Evolutionary conservation across 1,284 basidiomycete species (phyloP).

Genomic region (Ganoderma lingzhi): DNA sequence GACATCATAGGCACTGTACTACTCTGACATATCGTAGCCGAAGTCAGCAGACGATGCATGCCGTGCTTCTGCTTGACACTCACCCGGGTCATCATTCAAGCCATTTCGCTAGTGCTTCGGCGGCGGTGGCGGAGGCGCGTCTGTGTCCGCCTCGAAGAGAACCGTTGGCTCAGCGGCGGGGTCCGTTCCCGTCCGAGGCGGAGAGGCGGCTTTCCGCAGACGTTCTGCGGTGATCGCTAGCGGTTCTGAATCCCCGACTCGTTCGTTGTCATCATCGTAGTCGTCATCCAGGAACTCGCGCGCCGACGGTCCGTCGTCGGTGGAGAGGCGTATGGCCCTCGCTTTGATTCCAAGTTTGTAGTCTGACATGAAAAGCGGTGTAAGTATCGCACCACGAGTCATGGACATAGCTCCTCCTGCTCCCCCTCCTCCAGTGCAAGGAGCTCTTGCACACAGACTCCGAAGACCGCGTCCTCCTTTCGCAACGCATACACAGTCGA

Average conservation of each 20-base stretch:
- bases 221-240: constrained; percentile 34
- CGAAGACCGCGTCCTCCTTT: background rate
- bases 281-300: constrained; percentile 71
- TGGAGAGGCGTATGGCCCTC: constrained; percentile 76
- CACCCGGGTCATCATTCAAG: constrained; percentile 4
- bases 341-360: constrained; percentile 61
- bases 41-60: constrained; percentile 20
- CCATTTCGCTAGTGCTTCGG: constrained; percentile 17
- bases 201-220: constrained; percentile 19
- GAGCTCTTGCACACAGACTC: background rate
- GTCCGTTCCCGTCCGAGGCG: constrained; percentile 12
- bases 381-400: too few relatives aligned
- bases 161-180: constrained; percentile 3
- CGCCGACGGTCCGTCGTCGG: constrained; percentile 76
- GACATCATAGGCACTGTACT: constrained; percentile 16
- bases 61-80: constrained; percentile 1
- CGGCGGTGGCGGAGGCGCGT: constrained; percentile 26
- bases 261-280: constrained; percentile 56
- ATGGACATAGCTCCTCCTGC: background rate
- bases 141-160: constrained; percentile 26
- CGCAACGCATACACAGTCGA: background rate
- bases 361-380: constrained; percentile 45
- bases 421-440: background rate
- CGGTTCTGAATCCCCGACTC: constrained; percentile 39
- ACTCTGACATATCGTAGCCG: constrained; percentile 1